Percentiles rank a stretch among this genome's conserved stretches.
Evolutionary conservation across 1,139 yeast species (phyloP).

Genomic region (Blastobotrys capitulatus): DNA sequence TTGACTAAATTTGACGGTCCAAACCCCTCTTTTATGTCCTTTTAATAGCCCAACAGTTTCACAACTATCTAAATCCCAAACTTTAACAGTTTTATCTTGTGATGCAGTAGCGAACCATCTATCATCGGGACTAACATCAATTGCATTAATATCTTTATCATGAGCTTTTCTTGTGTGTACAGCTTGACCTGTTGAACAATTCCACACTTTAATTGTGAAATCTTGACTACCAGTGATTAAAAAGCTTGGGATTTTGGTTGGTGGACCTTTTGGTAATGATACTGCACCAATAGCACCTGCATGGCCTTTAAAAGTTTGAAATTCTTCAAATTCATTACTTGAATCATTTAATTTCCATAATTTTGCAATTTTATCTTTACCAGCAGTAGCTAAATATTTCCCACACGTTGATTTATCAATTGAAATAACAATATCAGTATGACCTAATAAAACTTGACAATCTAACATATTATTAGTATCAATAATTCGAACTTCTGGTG

Average conservation of each 20-base stretch:
- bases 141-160: conserved; percentile 87
- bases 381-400: conserved; percentile 82
- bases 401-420: conserved; percentile 79
- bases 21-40: conserved; percentile 91
- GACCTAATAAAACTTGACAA: conserved; percentile 68
- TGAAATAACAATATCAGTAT: conserved; percentile 76
- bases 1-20: conserved; percentile 82
- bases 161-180: conserved; percentile 93
- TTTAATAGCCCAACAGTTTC: conserved; percentile 77
- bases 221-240: conserved; percentile 84
- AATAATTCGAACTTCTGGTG: conserved; percentile 80
- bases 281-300: conserved; percentile 83
- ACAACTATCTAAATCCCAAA: conserved; percentile 81
- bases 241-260: conserved; percentile 53
- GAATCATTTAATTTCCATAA: conserved; percentile 60
- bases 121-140: conserved; percentile 87
- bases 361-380: conserved; percentile 84
- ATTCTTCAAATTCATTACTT: conserved; percentile 12
- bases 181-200: conserved; percentile 41
- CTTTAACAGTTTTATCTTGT: conserved; percentile 86
- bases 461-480: conserved; percentile 45
- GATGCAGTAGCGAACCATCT: conserved; percentile 87
- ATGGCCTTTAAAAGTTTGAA: conserved; percentile 60
- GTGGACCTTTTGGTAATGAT: conserved; percentile 55
- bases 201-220: conserved; percentile 87